phyloP scores from a whole-genome alignment of 148 eudicot genomes.

The Heliamphora exappendiculata region DNA sequence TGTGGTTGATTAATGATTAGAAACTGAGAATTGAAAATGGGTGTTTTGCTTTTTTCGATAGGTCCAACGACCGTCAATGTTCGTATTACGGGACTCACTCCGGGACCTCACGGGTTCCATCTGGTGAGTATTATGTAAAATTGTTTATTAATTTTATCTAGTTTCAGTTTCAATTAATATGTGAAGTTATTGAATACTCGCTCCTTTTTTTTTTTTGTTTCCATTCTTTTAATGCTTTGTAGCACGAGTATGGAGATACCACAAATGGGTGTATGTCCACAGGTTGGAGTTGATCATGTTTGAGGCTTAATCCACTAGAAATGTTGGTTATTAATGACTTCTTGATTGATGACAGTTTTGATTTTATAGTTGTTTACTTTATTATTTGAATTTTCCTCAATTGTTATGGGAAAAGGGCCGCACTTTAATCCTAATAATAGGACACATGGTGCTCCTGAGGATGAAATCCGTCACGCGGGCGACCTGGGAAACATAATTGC shows the following conservation, averaged over 20 bases:
- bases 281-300: constrained; percentile 37
- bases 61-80: constrained; percentile 83
- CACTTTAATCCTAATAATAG: constrained; percentile 78
- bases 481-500: constrained; percentile 99
- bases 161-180: not conserved
- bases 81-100: constrained; percentile 67
- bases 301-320: not conserved
- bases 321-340: not conserved
- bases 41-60: constrained; percentile 16
- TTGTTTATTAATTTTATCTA: not conserved
- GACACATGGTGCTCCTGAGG: constrained; percentile 99
- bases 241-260: constrained; percentile 94
- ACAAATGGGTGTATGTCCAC: constrained; percentile 97
- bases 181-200: not conserved
- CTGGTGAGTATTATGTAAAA: constrained; percentile 22
- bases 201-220: not conserved
- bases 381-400: not conserved
- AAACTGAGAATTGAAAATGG: not conserved
- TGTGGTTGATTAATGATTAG: constrained; percentile 2
- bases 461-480: constrained; percentile 97
- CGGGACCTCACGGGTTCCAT: constrained; percentile 79
- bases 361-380: not conserved
- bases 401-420: constrained; percentile 43
- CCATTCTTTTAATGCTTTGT: constrained; percentile 14
- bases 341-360: not conserved